Percentiles rank a stretch among this genome's conserved stretches.
These are phyloP conservation scores for Hippophae rhamnoides DNA, from an alignment of 306 rosid genomes.

Conservation along the genomic window DNA sequence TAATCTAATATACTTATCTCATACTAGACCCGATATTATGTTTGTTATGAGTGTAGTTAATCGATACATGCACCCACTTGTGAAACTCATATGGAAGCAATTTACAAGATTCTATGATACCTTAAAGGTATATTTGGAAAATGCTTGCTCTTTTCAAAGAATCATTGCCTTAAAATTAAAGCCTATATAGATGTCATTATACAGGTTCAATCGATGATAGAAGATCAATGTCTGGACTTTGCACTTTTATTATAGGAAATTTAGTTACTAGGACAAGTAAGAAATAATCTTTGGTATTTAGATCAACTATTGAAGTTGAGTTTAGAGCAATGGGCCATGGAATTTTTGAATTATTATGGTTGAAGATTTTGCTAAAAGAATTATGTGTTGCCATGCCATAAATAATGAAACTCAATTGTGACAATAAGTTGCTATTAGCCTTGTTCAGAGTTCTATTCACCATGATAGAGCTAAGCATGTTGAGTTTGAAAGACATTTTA, in stretches of 20 bases:
- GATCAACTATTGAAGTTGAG: not conserved
- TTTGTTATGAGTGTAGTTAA: not conserved
- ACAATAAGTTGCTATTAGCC: not conserved
- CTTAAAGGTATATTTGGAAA: no score
- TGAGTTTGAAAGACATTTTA: not conserved
- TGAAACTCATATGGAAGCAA: not conserved
- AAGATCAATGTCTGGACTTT: not conserved
- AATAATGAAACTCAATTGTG: no score
- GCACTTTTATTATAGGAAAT: not conserved
- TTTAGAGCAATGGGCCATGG: no score
- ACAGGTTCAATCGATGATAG: not conserved
- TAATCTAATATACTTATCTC: no score
- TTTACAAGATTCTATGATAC: no score
- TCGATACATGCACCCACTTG: not conserved
- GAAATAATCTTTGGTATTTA: not conserved
- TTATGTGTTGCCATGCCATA: no score
- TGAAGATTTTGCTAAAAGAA: no score
- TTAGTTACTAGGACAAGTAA: not conserved
- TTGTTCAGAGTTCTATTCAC: not conserved
- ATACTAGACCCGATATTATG: not conserved
- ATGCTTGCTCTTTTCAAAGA: no score
- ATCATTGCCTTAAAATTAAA: not conserved
- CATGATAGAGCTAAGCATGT: not conserved
- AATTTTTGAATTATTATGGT: no score
- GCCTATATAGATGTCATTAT: not conserved